Evolutionary conservation across 805 yeast species (phyloP).

Genomic region (Candida nanaspora): DNA sequence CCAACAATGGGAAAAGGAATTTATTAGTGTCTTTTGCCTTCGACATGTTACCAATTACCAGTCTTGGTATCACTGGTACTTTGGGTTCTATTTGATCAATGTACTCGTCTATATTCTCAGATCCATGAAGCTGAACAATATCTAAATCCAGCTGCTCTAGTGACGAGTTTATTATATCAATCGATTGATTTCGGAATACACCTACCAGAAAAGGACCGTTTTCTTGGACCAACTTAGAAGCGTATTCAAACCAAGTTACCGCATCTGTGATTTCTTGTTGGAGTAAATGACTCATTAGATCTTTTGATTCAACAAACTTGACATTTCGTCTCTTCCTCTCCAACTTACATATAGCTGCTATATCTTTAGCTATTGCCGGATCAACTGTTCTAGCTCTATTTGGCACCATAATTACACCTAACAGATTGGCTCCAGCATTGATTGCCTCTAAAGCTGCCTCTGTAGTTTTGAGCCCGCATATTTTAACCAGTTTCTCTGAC

Average conservation of each 20-base stretch:
- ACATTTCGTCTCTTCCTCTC: slow-evolving; percentile 7
- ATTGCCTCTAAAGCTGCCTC: slow-evolving; percentile 72
- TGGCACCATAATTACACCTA: slow-evolving; percentile 89
- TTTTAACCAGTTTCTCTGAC: slow-evolving; percentile 49
- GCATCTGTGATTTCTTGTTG: slow-evolving; percentile 11
- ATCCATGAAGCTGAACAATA: slow-evolving; percentile 85
- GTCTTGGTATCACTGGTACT: slow-evolving; percentile 68
- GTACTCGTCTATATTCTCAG: slow-evolving; percentile 46
- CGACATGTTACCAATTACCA: slow-evolving; percentile 47
- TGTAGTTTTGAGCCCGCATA: slow-evolving; percentile 70
- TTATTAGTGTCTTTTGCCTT: slow-evolving; percentile 27
- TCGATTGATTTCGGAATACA: slow-evolving; percentile 77
- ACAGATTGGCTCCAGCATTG: slow-evolving; percentile 60
- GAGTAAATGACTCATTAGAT: slow-evolving; percentile 17
- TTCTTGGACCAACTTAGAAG: slow-evolving; percentile 15
- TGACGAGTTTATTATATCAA: slow-evolving; percentile 48
- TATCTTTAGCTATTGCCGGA: slow-evolving; percentile 35
- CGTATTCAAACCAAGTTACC: slow-evolving; percentile 28
- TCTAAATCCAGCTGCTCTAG: slow-evolving; percentile 50
- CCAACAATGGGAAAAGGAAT: slow-evolving; percentile 57
- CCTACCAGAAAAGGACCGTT: slow-evolving; percentile 76
- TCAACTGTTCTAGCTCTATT: slow-evolving; percentile 65
- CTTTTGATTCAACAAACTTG: slow-evolving; percentile 15
- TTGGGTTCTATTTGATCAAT: slow-evolving; percentile 18
- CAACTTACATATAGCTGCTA: slow-evolving; percentile 28